Base-by-base conservation (phyloP, 148 eudicot species). In the Suaeda aralocaspica region DNA sequence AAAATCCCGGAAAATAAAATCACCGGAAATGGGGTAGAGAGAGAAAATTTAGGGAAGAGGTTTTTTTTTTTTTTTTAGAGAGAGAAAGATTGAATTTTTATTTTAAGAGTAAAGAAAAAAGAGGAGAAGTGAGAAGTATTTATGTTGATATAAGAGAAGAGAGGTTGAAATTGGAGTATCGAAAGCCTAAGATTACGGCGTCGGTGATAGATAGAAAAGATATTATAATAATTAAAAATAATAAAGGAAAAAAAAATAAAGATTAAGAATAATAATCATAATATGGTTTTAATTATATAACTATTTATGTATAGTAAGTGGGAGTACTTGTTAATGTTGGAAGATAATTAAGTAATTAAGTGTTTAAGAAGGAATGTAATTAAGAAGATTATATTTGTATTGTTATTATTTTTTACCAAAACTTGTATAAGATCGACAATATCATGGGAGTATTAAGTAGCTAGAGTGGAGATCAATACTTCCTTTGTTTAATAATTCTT, bases 131-230 rank as follows among this genome's bases (percentile, higher is more conserved):
- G 31, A 31, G 11, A 62, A 14, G 33, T 69, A 56, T 78, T 63
- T 78, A 69, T 76, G 64, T 42, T 9, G 44, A 36, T 36, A 8
- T 36, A 71, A 19, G 26, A 19, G 33, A 6, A n/a, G 46, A 44
- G 2, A 48, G 16, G 6, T 25, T 9, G 19, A 60, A 26, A 46
- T 46, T 2, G 0, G 18, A 49, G 22, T 62, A 9, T 33, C 45
- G 21, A 29, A 61, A 26, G 66, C 66, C 71, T 75, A 45, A 59
- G 73, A 73, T 77, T 69, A 66, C 70, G 80, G 73, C 80, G 84
- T 81, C 84, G 84, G 84, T 77, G 83, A 34, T 22, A 34, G 59
- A 62, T 14, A 5, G 31, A 24, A 21, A 60, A 26, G 5, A 12
- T 36, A 2, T 11, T n/a, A n/a, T n/a, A n/a, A n/a, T n/a, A n/a